Evolutionary conservation across 345 rosid genomes (phyloP), one percentile per base, ranked within the genome.

Genomic region (Eucalyptus polyanthemos): DNA sequence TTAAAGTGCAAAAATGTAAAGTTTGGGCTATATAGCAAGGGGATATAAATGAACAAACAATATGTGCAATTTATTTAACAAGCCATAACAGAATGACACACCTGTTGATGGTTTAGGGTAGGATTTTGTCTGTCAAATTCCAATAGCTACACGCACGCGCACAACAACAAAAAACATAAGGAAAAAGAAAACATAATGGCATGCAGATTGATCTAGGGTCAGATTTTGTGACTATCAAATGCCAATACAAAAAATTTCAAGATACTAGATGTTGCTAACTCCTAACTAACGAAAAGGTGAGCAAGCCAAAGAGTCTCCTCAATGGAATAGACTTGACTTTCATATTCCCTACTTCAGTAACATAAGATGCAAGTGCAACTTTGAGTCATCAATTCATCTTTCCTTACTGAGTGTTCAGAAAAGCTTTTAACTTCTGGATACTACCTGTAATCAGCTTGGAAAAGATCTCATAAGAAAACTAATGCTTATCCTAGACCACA

Each of bases 91-190:
- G 47, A 76, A 21, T 37, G 27, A 19, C 83, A 76, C 42, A 7
- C 83, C 9, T 21, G 29, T 76, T 40, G 47, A 76, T 76, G 47
- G 83, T 76, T 76, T 21, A 76, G 15, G 27, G 14, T 76, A 37
- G 40, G 47, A 37, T 76, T 40, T 37, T 40, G 14, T 76, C 47
- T 37, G 83, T 40, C 47, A 76, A 37, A 37, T 6, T 37, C 27
- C 27, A 76, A 40, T 76, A 76, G 27, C 29, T 9, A 9, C 12
- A 22, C 0, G 1, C 62, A 4, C 0, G 5, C 10, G 2, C 2
- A 5, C 5, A 0, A 7, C 1, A 2, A 2, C 22, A 22, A 56
- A 56, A 22, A 22, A 22, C 8, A 14, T 5, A 54, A 21, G 8
- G 4, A 21, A 19, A 21, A 54, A 54, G 21, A 8, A 8, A 22